Base-by-base conservation (phyloP, 1,284 basidiomycete species). In the Kwoniella shivajii region DNA sequence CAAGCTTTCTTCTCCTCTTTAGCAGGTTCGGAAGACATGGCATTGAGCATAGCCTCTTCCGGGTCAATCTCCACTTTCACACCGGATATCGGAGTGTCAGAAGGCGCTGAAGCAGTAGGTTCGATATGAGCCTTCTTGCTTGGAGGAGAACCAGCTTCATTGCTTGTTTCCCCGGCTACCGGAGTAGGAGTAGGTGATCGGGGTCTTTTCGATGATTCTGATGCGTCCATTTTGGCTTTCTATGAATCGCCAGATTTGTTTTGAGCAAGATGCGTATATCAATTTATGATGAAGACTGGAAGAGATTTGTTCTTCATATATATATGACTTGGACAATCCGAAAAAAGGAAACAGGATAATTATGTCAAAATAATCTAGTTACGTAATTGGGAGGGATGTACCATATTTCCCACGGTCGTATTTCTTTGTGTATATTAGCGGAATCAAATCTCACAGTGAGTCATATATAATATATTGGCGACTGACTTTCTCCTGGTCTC, bases 41-140 rank as follows among this genome's bases (percentile, higher is more conserved):
- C 33, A 38, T 60, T 60, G 46, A 60, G 56, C 50, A 60, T 56
- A 33, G 59, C 59, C 30, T 60, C 59, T 31, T 60, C 59, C 1
- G 59, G 50, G 30, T 60, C 50, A 1, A 60, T 30, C 7, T 60
- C 46, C 6, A 54, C 46, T 18, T 53, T 46, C 13, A n/a, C 38
- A 29, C 49, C 53, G 14, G 31, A 36, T 10, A 48, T 54, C 22
- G 53, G 20, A 1, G 10, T 42, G 24, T 43, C 46, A 4, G 48
- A 50, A 20, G 54, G 46, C 16, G 54, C 46, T 10, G 54, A 49
- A 9, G 47, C 39, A 6, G 54, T 49, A 14, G 46, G 26, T 16
- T 56, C 54, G 48, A 56, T 29, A 31, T 56, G 54, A 10, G 48
- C 41, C 20, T 50, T 56, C 29, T 56, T 50, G 18, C 24, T n/a